phyloP scores from a whole-genome alignment of 352 stramenopile genomes.

The Phytophthora pinifolia region DNA sequence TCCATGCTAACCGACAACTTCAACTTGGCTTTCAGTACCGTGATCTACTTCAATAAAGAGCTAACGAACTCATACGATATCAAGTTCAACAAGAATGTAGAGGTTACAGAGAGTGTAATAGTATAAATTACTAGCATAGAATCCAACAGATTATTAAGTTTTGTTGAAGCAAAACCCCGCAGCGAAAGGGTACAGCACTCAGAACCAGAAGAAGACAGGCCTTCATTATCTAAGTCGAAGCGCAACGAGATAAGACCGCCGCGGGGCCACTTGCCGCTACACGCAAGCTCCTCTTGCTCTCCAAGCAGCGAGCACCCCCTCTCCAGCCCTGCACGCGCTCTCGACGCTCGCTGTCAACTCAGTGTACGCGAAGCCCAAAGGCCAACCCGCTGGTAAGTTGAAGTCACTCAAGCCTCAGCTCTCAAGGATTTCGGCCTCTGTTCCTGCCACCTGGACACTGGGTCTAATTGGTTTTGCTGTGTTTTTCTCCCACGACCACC shows the following conservation, averaged over 20 bases:
- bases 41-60: no score
- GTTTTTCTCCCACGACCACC: constrained; percentile 13
- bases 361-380: no score
- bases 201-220: constrained; percentile 32
- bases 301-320: neutral
- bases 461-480: constrained; percentile 8
- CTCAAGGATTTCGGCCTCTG: constrained; percentile 7
- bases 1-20: constrained; percentile 32
- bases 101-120: no score
- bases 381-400: constrained; percentile 16
- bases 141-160: neutral
- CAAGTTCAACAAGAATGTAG: no score
- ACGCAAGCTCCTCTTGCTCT: neutral
- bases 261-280: neutral
- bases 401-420: constrained; percentile 7
- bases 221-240: constrained; percentile 24
- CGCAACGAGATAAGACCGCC: constrained; percentile 21
- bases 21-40: constrained; percentile 6
- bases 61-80: no score
- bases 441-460: constrained; percentile 3
- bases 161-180: neutral
- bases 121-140: no score
- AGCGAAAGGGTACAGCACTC: constrained; percentile 30
- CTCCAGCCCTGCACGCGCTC: neutral
- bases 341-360: neutral